Percentiles rank a stretch among this genome's conserved stretches.
Evolutionary conservation across 768 basidiomycete species (phyloP).

Genomic region (Cystobasidium ongulense): DNA sequence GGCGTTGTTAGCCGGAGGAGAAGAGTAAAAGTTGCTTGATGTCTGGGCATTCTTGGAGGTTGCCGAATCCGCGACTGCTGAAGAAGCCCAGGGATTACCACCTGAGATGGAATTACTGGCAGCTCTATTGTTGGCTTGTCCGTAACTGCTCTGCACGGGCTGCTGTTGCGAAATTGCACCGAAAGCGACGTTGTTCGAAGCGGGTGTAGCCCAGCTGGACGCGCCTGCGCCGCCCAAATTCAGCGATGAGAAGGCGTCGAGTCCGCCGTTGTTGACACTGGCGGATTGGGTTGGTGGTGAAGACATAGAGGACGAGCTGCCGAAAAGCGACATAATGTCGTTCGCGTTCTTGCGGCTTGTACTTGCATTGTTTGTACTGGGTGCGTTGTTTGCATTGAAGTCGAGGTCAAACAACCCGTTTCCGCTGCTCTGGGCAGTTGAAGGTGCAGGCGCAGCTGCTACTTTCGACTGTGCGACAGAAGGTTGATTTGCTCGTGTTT

Average conservation of each 20-base stretch:
- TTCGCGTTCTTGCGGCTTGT: slow-evolving; percentile 22
- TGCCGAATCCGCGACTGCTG: background rate
- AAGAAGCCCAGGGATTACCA: slow-evolving; percentile 25
- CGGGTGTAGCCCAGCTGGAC: background rate
- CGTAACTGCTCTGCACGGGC: background rate
- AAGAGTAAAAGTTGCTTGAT: background rate
- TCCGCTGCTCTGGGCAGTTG: slow-evolving; percentile 25
- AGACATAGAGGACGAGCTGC: background rate
- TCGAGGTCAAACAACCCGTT: slow-evolving; percentile 69
- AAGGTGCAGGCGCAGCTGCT: slow-evolving; percentile 8
- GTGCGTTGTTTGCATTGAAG: slow-evolving; percentile 54
- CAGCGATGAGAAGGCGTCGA: slow-evolving; percentile 24
- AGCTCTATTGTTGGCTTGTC: background rate
- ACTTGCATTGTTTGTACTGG: slow-evolving; percentile 36
- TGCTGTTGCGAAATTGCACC: background rate
- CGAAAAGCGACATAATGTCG: slow-evolving; percentile 26
- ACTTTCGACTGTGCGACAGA: slow-evolving; percentile 6
- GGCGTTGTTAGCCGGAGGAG: background rate
- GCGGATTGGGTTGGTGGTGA: background rate
- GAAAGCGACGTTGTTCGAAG: background rate
- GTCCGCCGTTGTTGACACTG: background rate
- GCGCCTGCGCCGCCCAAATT: slow-evolving; percentile 21
- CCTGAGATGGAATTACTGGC: slow-evolving; percentile 27
- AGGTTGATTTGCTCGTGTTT: slow-evolving; percentile 6
- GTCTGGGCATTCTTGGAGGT: background rate